These are phyloP conservation scores for Microdochium paspali DNA, from an alignment of 2,329 filamentous ascomycete genomes.

Conservation along the genomic window DNA sequence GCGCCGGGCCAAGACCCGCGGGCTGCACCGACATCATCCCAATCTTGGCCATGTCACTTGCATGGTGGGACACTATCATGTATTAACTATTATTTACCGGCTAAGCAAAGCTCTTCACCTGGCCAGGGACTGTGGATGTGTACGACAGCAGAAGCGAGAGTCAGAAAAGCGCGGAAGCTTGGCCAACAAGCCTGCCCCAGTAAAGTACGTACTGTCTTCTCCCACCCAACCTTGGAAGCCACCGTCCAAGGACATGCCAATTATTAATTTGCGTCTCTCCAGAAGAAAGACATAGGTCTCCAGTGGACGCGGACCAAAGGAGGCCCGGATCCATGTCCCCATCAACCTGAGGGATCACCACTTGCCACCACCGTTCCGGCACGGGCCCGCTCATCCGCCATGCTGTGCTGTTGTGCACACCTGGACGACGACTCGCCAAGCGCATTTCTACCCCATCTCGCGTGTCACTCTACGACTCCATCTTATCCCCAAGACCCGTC, in stretches of 20 bases:
- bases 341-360: not conserved
- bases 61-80: not conserved
- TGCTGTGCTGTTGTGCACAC: not conserved
- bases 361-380: not conserved
- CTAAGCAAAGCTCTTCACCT: too few relatives aligned
- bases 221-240: not conserved
- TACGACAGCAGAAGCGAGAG: too few relatives aligned
- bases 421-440: too few relatives aligned
- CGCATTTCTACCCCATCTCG: too few relatives aligned
- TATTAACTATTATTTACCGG: too few relatives aligned
- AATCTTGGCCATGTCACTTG: not conserved
- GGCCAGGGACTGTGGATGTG: too few relatives aligned
- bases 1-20: not conserved
- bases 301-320: not conserved
- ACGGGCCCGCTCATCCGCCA: not conserved
- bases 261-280: conserved; percentile 1
- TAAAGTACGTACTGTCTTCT: not conserved
- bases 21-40: not conserved
- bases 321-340: not conserved
- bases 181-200: too few relatives aligned
- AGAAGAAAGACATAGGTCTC: not conserved
- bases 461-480: too few relatives aligned
- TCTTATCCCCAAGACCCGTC: too few relatives aligned
- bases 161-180: too few relatives aligned
- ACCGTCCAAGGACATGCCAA: not conserved